Conservation (phyloP, 352 stramenopile genomes). For the Pythium utonaiense region DNA sequence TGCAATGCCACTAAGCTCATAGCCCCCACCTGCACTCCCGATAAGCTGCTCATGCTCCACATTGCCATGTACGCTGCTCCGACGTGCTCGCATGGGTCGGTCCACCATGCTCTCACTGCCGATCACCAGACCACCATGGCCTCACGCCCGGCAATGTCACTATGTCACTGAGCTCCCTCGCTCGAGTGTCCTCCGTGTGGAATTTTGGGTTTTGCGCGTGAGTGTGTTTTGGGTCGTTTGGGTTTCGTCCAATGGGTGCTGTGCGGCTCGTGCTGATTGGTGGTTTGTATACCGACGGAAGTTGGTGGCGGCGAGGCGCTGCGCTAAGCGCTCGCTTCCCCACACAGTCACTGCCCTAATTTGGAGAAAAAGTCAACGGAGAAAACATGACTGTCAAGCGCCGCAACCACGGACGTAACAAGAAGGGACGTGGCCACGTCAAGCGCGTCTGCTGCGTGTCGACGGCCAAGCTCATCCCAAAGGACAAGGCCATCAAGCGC, state of each 20-base stretch:
- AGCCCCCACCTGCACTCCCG: neutral
- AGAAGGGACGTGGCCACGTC: conserved; percentile 98
- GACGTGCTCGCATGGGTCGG: too few relatives aligned
- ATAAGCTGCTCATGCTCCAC: too few relatives aligned
- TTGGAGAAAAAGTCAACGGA: conserved; percentile 84
- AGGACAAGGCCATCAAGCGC: conserved; percentile 93
- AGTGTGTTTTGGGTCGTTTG: conserved; percentile 7
- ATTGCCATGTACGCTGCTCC: too few relatives aligned
- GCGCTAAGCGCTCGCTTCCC: neutral
- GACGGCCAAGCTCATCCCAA: conserved; percentile 98
- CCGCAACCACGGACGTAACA: conserved; percentile 98
- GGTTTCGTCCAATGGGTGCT: conserved; percentile 35
- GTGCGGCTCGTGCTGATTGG: conserved; percentile 12
- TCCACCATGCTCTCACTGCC: too few relatives aligned
- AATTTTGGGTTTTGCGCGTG: neutral
- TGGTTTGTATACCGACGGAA: conserved; percentile 34
- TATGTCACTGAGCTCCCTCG: conserved; percentile 3
- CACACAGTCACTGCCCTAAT: conserved; percentile 39
- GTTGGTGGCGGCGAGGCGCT: conserved; percentile 33
- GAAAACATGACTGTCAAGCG: conserved; percentile 98
- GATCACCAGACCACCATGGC: too few relatives aligned
- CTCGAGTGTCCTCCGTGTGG: conserved; percentile 4
- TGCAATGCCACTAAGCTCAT: too few relatives aligned
- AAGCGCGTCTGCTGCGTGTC: conserved; percentile 98
- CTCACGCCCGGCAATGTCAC: neutral